Evolutionary conservation across 495 filamentous ascomycete species (phyloP).

Genomic region (Podospora pseudopauciseta): DNA sequence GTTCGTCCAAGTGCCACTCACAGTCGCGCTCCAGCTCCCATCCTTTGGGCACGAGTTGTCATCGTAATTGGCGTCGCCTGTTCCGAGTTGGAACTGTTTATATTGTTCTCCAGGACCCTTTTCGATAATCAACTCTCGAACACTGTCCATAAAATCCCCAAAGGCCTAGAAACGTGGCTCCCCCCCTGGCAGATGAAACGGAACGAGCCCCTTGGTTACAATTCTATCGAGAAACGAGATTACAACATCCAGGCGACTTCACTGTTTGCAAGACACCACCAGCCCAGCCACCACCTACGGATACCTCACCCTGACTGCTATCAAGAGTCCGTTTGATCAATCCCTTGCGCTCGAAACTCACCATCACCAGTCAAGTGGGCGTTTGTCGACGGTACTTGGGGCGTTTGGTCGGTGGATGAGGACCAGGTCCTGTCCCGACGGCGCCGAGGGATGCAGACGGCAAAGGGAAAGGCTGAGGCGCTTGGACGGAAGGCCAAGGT

Average conservation of each 20-base stretch:
- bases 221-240: not conserved
- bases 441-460: slow-evolving; percentile 51
- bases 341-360: not conserved
- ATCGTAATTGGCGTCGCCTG: not conserved
- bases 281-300: not conserved
- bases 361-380: not conserved
- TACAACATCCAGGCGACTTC: not conserved
- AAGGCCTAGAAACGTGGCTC: not conserved
- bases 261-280: not conserved
- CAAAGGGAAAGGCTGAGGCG: slow-evolving; percentile 78
- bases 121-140: no score
- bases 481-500: slow-evolving; percentile 95
- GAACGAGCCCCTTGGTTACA: not conserved
- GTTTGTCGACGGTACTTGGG: not conserved
- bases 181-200: not conserved
- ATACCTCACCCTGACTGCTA: not conserved
- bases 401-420: slow-evolving; percentile 22
- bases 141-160: not conserved
- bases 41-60: not conserved
- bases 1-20: slow-evolving; percentile 11
- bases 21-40: slow-evolving; percentile 6
- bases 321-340: not conserved
- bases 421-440: slow-evolving; percentile 22
- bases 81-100: not conserved
- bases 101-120: no score